These are phyloP conservation scores for Kwoniella sp. DNA, from an alignment of 768 basidiomycete genomes.

Conservation along the genomic window DNA sequence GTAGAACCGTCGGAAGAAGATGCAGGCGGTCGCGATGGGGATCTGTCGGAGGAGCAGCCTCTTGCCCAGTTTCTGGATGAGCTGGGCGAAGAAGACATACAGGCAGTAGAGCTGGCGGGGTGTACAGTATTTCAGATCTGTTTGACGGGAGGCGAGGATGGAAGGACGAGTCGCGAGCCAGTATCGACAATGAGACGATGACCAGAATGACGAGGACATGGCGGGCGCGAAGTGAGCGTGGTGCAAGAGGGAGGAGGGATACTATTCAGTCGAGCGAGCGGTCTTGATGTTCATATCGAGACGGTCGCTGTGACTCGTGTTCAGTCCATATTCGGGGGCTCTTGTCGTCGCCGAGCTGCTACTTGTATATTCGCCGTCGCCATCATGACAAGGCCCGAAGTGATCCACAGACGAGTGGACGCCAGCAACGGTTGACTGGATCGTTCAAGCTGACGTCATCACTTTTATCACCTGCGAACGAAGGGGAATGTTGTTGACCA, in stretches of 20 bases:
- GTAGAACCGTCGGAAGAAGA: conserved; percentile 96
- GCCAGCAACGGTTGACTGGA: not conserved
- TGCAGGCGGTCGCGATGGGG: conserved; percentile 85
- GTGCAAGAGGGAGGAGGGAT: not conserved
- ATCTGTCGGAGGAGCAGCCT: conserved; percentile 77
- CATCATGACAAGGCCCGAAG: too few relatives aligned
- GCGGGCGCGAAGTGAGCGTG: too few relatives aligned
- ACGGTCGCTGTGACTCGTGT: too few relatives aligned
- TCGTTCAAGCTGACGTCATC: conserved; percentile 16
- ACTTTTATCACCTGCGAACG: not conserved
- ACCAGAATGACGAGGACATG: conserved; percentile 68
- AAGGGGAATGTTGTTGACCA: not conserved
- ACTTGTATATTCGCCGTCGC: too few relatives aligned
- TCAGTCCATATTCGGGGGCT: too few relatives aligned
- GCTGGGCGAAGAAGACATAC: conserved; percentile 79
- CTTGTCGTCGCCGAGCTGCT: too few relatives aligned
- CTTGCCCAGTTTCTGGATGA: conserved; percentile 78
- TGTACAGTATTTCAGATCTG: conserved; percentile 74
- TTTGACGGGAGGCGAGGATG: conserved; percentile 65
- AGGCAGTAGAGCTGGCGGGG: conserved; percentile 77
- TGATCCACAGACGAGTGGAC: too few relatives aligned
- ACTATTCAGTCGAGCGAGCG: not conserved
- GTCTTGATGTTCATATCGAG: too few relatives aligned
- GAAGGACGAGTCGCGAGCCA: conserved; percentile 84
- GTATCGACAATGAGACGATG: conserved; percentile 84